phyloP scores from a whole-genome alignment of 2,329 filamentous ascomycete genomes.

The Lachnellula suecica region DNA sequence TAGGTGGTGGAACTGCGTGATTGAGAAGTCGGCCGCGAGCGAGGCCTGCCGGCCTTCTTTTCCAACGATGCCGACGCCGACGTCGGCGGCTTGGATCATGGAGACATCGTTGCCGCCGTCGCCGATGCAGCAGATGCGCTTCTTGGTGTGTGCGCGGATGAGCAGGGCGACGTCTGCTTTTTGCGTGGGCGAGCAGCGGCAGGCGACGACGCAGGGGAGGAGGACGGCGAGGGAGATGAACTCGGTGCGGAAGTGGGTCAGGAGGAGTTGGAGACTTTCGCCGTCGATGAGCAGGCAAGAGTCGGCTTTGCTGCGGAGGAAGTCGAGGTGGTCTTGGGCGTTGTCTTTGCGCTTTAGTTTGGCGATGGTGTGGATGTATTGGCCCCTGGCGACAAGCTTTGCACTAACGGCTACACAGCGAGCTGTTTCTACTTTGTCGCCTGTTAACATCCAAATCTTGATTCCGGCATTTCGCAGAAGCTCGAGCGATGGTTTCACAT shows the following conservation, averaged over 20 bases:
- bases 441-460: slow-evolving; percentile 99
- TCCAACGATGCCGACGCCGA: slow-evolving; percentile 95
- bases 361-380: slow-evolving; percentile 92
- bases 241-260: slow-evolving; percentile 76
- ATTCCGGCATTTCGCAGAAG: slow-evolving; percentile 94
- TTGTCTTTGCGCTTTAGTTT: slow-evolving; percentile 81
- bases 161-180: slow-evolving; percentile 92
- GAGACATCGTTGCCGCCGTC: slow-evolving; percentile 98
- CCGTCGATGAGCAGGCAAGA: slow-evolving; percentile 90
- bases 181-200: slow-evolving; percentile 93
- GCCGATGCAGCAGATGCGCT: slow-evolving; percentile 95
- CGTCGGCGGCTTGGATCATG: slow-evolving; percentile 98
- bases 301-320: slow-evolving; percentile 84
- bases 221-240: slow-evolving; percentile 88
- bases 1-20: slow-evolving; percentile 91
- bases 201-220: slow-evolving; percentile 90
- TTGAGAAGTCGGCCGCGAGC: slow-evolving; percentile 93
- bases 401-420: slow-evolving; percentile 94
- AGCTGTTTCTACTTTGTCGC: slow-evolving; percentile 97
- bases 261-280: slow-evolving; percentile 80
- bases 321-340: slow-evolving; percentile 85
- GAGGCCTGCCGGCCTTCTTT: slow-evolving; percentile 96
- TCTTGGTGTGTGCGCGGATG: slow-evolving; percentile 89
- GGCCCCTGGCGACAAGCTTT: slow-evolving; percentile 88
- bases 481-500: slow-evolving; percentile 94